These are phyloP conservation scores for Ogataea nitratoaversa DNA, from an alignment of 805 yeast species.

Conservation along the genomic window DNA sequence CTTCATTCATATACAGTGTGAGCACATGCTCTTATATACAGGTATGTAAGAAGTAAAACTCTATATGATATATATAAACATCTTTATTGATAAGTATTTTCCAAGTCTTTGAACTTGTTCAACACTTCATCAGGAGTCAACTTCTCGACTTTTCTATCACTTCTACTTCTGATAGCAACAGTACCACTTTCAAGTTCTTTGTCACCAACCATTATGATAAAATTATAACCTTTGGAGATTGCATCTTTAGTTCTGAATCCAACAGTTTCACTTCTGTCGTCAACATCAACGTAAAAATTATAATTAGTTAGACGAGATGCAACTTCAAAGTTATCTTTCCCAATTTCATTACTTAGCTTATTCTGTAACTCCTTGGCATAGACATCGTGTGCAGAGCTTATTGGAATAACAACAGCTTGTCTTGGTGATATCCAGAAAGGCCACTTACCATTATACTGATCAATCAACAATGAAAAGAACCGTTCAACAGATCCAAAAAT, in stretches of 20 bases:
- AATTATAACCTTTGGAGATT: conserved; percentile 67
- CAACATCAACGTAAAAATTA: conserved; percentile 73
- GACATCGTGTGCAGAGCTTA: conserved; percentile 55
- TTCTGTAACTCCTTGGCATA: conserved; percentile 48
- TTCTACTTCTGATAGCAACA: conserved; percentile 61
- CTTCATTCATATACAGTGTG: too few relatives aligned
- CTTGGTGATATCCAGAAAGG: conserved; percentile 96
- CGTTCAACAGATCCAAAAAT: conserved; percentile 93
- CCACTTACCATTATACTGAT: conserved; percentile 91
- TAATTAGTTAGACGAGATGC: conserved; percentile 56
- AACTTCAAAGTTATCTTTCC: conserved; percentile 25
- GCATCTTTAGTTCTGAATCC: conserved; percentile 82
- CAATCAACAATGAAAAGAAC: conserved; percentile 84
- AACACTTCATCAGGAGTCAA: conserved; percentile 49
- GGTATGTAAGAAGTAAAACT: too few relatives aligned
- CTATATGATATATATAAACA: conserved; percentile 6
- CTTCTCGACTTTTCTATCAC: conserved; percentile 40
- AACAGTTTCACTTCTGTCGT: conserved; percentile 69
- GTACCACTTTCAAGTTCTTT: conserved; percentile 61
- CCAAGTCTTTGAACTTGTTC: conserved; percentile 49
- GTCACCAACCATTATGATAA: conserved; percentile 82
- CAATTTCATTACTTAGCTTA: conserved; percentile 43
- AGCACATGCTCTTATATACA: too few relatives aligned
- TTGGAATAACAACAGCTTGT: conserved; percentile 82
- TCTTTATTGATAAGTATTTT: conserved; percentile 39